Conservation (phyloP, 1,139 yeast genomes). For the Suhomyces maxii region DNA sequence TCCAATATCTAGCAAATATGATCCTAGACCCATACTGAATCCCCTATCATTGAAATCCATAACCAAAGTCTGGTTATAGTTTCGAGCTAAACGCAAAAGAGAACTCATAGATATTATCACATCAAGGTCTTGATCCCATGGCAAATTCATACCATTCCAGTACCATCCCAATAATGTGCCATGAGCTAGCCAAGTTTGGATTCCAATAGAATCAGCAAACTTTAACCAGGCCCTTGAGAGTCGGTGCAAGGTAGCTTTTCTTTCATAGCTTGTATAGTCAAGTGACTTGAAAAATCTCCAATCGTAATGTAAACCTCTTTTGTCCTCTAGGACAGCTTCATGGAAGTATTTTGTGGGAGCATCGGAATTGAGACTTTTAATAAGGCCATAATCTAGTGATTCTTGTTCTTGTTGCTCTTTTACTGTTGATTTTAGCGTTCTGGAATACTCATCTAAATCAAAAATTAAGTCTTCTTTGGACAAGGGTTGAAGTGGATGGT, state of each 20-base stretch:
- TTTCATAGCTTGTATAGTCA: constrained; percentile 33
- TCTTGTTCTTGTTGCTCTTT: neutral
- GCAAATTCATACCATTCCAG: constrained; percentile 59
- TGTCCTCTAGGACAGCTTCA: constrained; percentile 45
- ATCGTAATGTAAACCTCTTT: constrained; percentile 30
- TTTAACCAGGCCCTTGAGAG: constrained; percentile 55
- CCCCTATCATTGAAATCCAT: constrained; percentile 36
- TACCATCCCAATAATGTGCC: constrained; percentile 62
- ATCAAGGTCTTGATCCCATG: constrained; percentile 71
- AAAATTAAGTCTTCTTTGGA: constrained; percentile 13
- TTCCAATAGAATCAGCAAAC: constrained; percentile 42
- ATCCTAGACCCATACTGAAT: constrained; percentile 40
- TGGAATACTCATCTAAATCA: constrained; percentile 6
- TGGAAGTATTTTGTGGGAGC: constrained; percentile 18
- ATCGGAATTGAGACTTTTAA: neutral
- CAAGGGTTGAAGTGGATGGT: neutral
- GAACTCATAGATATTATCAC: constrained; percentile 52
- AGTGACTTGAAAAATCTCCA: constrained; percentile 42
- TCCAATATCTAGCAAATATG: constrained; percentile 54
- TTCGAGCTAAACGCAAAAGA: constrained; percentile 37
- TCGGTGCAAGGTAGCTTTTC: constrained; percentile 45
- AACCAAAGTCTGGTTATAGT: constrained; percentile 49
- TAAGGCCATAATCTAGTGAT: neutral
- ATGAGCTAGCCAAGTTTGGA: constrained; percentile 60
- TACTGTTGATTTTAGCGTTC: neutral